Percentiles rank a stretch among this genome's conserved stretches.
Evolutionary conservation across 495 filamentous ascomycete genomes (phyloP).

Genomic region (Aspergillus bridgeri): DNA sequence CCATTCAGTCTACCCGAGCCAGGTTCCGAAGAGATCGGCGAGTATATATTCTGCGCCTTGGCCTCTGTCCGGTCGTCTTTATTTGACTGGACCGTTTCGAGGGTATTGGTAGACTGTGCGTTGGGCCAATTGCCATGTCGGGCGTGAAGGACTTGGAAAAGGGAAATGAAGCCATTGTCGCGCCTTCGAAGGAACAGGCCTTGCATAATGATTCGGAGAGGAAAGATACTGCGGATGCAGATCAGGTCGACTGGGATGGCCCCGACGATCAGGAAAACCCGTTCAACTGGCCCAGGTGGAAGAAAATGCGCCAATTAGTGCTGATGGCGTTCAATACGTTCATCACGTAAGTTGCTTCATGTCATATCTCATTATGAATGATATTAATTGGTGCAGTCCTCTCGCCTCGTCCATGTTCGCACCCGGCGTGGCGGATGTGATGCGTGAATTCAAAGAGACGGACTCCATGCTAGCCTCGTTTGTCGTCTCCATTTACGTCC

Average conservation of each 20-base stretch:
- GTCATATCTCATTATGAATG: background rate
- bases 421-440: slow-evolving; percentile 52
- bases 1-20: background rate
- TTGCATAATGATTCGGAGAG: background rate
- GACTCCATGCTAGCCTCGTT: slow-evolving; percentile 31
- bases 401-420: slow-evolving; percentile 66
- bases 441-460: slow-evolving; percentile 49
- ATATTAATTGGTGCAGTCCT: slow-evolving; percentile 16
- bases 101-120: background rate
- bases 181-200: background rate
- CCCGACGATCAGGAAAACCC: slow-evolving; percentile 57
- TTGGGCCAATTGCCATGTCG: too few relatives aligned
- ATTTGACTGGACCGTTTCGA: background rate
- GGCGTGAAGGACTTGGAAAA: background rate
- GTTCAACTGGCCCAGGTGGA: slow-evolving; percentile 55
- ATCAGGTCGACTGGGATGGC: slow-evolving; percentile 49
- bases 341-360: slow-evolving; percentile 42
- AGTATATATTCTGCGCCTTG: background rate
- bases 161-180: background rate
- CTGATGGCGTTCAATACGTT: slow-evolving; percentile 52
- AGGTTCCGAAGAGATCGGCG: background rate
- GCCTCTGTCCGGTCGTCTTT: too few relatives aligned
- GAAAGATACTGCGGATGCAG: slow-evolving; percentile 5
- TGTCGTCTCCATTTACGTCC: slow-evolving; percentile 41
- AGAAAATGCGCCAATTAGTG: slow-evolving; percentile 43